Base-by-base conservation (phyloP, 306 rosid species). In the Trifolium subterraneum region DNA sequence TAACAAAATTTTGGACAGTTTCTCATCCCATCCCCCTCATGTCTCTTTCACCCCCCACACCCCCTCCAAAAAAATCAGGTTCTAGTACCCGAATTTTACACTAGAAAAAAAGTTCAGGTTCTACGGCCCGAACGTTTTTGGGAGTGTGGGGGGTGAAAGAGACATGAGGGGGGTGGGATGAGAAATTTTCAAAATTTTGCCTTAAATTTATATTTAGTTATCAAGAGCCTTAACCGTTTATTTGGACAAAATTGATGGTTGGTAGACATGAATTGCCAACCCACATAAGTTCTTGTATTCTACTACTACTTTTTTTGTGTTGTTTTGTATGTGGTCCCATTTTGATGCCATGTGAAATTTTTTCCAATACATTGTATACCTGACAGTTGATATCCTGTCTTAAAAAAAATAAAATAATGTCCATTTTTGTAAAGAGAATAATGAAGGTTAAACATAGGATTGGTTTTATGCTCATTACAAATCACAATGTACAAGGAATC, bases 341-440 rank as follows among this genome's bases (percentile, higher is more conserved):
- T 45, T 18, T 33, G 50, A 14, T 6, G 63, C 9, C 63, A 56
- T 56, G 63, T 10, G 36, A 35, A 25, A 11, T 5, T 56, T 23
- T 56, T 56, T 25, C 36, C 36, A 56, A 23, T 31, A 22, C 31
- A 20, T 10, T 11, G 45, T 41, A 41, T 0, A 55, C 62, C 12
- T 20, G 62, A 55, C 62, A 56, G 63, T 23, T 56, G 64, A 58
- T 58, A 58, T 58, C 64, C 38, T 25, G 64, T 18, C 64, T 59
- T 13, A 59, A 14, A 59, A 29, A 29, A 27, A 27, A 0, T 3
- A 27, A 29, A 29, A 29, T 29, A 1, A 4, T 4, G 33, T 4
- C 15, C 23, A 55, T 55, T 4, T 56, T 4, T 56, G n/a, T 44
- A 65, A 72, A 66, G 65, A 73, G 51, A 78, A 68, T 31, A 70